These are phyloP conservation scores for Kentomonas sorsogonicus DNA, from an alignment of 208 protist species.

Conservation along the genomic window DNA sequence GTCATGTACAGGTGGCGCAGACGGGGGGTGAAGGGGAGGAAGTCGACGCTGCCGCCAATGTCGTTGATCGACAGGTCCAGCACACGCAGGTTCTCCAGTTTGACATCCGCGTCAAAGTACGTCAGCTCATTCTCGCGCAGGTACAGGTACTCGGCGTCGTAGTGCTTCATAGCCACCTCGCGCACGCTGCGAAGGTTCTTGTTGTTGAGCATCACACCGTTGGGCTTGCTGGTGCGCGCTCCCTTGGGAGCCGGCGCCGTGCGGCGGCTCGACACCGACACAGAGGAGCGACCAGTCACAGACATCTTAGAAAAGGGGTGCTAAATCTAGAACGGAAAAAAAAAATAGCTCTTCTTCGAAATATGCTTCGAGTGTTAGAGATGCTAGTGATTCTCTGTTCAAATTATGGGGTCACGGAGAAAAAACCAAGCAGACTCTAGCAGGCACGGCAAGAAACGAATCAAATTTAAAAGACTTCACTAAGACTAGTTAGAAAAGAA, in stretches of 20 bases:
- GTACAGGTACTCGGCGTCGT: slow-evolving; percentile 86
- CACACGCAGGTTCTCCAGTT: slow-evolving; percentile 82
- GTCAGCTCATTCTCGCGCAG: slow-evolving; percentile 89
- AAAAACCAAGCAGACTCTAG: background rate
- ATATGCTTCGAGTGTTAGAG: too few relatives aligned
- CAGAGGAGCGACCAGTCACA: too few relatives aligned
- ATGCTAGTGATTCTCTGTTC: background rate
- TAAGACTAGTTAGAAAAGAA: too few relatives aligned
- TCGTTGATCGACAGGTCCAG: slow-evolving; percentile 91
- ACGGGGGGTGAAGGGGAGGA: slow-evolving; percentile 68
- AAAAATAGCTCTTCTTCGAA: background rate
- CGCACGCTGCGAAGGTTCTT: slow-evolving; percentile 80
- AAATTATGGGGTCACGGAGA: background rate
- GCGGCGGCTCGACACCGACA: background rate
- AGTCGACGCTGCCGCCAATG: slow-evolving; percentile 80
- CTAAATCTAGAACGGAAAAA: background rate
- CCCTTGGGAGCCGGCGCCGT: too few relatives aligned
- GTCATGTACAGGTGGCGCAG: slow-evolving; percentile 91
- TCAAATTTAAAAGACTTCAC: too few relatives aligned
- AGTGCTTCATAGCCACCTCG: slow-evolving; percentile 68
- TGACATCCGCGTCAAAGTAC: slow-evolving; percentile 75
- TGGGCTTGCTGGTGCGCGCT: slow-evolving; percentile 65
- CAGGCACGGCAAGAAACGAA: too few relatives aligned
- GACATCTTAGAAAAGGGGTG: background rate
- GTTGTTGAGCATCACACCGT: slow-evolving; percentile 73